Percentiles rank a stretch among this genome's conserved stretches.
Conservation (phyloP, 345 rosid genomes). For the Passiflora organensis region DNA sequence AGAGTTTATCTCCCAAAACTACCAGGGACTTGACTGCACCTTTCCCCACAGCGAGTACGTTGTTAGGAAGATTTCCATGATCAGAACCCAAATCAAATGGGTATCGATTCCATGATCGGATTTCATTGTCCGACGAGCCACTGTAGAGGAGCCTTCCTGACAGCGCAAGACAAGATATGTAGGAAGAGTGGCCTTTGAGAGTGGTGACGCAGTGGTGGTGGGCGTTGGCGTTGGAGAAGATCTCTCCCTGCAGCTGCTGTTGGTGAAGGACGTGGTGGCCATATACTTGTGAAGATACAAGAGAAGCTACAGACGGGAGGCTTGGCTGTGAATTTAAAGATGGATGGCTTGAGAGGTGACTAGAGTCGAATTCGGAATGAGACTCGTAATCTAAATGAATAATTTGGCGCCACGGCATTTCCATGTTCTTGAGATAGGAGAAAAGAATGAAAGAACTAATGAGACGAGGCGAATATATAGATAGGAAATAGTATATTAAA, state of each 20-base stretch:
- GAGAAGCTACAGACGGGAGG: constrained; percentile 36
- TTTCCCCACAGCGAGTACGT: constrained; percentile 39
- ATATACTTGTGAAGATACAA: constrained; percentile 16
- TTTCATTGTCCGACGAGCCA: constrained; percentile 61
- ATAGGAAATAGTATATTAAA: neutral
- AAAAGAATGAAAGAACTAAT: constrained; percentile 12
- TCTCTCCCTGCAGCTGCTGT: neutral
- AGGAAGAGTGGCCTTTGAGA: constrained; percentile 53
- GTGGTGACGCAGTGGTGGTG: constrained; percentile 55
- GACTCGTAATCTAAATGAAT: constrained; percentile 21
- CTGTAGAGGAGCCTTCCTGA: constrained; percentile 60
- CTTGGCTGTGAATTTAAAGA: constrained; percentile 36
- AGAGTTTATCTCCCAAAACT: constrained; percentile 58
- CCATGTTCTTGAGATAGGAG: neutral
- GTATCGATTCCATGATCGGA: constrained; percentile 53
- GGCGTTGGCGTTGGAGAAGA: constrained; percentile 1
- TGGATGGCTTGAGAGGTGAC: constrained; percentile 9
- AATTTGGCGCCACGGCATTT: constrained; percentile 22
- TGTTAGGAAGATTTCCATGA: constrained; percentile 14
- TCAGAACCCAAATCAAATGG: constrained; percentile 29
- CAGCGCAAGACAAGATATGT: constrained; percentile 57
- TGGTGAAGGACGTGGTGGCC: constrained; percentile 13
- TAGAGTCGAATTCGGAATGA: constrained; percentile 12
- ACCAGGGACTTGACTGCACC: constrained; percentile 81
- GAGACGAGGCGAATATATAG: constrained; percentile 16